Base-by-base conservation (phyloP, 805 yeast genomes). In the Candida orba region DNA sequence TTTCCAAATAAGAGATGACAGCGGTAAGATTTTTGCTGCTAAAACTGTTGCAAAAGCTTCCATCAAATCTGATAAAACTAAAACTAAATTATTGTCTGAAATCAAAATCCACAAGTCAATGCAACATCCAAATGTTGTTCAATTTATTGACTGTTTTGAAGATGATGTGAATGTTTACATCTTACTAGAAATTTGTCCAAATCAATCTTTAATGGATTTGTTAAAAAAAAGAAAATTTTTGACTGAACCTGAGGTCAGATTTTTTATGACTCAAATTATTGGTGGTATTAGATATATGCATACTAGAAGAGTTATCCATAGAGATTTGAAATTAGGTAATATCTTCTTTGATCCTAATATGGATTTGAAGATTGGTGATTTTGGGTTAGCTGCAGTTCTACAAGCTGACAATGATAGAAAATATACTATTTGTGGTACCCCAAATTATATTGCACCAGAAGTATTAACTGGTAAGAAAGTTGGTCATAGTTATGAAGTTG, bases 401-500 rank as follows among this genome's bases (percentile, higher is more conserved):
- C 84, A 84, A 36, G 70, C 78, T 20, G 70, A 75, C 27, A 75
- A 74, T 45, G 86, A 86, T 40, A 79, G 91, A 52, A 88, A 91
- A 58, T 85, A 82, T 61, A 91, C 99, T 36, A 87, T 93, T 44
- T 93, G 99, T 65, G 99, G 99, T 43, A 93, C 99, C 22, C 99
- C 99, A 47, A 93, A 93, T 66, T 93, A 93, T 63, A 93, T 93
- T 60, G 97, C 99, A 1, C 99, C 99, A 8, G 99, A 93, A 68
- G 95, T 93, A 20, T 73, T 93, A 51, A 85, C 89, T 34, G 95
- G 95, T 25, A 88, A 88, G 56, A 77, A 72, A 42, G 74, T 79
- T 12, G 99, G 98, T 8, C 99, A 93, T 63, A 81, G 95, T 41
- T 90, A 79, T 59, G 96, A 89, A 63, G 97, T 89, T 35, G 99